phyloP scores from a whole-genome alignment of 305 asterid genomes.

The Ilex paraguariensis region DNA sequence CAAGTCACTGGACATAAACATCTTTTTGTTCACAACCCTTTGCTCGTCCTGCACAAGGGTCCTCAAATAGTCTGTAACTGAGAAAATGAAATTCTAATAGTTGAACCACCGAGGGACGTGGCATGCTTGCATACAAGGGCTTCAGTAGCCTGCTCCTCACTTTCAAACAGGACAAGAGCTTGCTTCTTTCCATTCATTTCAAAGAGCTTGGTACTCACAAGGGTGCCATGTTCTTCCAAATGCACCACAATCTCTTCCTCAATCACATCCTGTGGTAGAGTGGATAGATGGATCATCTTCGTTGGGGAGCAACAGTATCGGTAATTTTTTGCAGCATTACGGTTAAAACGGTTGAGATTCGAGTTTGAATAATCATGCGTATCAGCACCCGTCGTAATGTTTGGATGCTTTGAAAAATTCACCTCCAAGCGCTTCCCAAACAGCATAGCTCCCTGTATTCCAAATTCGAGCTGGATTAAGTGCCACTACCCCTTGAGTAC shows the following conservation, averaged over 20 bases:
- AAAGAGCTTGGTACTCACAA: slow-evolving; percentile 64
- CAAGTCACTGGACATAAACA: background rate
- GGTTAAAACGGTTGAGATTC: slow-evolving; percentile 89
- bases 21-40: background rate
- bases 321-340: slow-evolving; percentile 93
- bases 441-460: slow-evolving; percentile 67
- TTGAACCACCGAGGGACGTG: slow-evolving; percentile 78
- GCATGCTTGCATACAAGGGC: slow-evolving; percentile 98
- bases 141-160: slow-evolving; percentile 94
- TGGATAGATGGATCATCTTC: slow-evolving; percentile 91
- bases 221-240: slow-evolving; percentile 82
- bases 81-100: slow-evolving; percentile 87
- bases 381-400: slow-evolving; percentile 84
- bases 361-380: slow-evolving; percentile 95
- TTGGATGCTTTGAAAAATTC: slow-evolving; percentile 77
- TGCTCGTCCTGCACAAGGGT: slow-evolving; percentile 7
- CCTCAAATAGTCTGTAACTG: slow-evolving; percentile 86
- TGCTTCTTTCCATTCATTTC: slow-evolving; percentile 98
- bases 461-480: slow-evolving; percentile 1
- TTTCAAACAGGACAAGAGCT: slow-evolving; percentile 84
- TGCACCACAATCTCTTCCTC: slow-evolving; percentile 73
- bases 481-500: too few species aligned
- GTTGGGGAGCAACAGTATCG: slow-evolving; percentile 97
- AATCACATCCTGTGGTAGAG: slow-evolving; percentile 77
- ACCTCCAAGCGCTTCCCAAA: slow-evolving; percentile 96